A percentile compares a stretch with the other conserved stretches of the same genome.
These are phyloP conservation scores for Pelargonium fulgidum DNA, from an alignment of 441 rosid genomes.

Conservation along the genomic window DNA sequence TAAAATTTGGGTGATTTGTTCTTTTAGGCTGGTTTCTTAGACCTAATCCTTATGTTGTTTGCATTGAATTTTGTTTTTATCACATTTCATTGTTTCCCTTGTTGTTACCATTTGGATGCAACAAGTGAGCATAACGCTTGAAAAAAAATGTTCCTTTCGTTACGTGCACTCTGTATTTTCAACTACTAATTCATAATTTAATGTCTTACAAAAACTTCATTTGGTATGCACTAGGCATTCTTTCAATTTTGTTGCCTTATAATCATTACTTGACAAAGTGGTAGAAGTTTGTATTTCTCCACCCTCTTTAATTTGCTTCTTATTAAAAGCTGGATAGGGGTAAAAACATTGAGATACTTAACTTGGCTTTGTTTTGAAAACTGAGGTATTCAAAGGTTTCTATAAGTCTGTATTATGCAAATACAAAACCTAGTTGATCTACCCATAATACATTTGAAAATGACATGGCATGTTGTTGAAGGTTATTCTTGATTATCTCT, in stretches of 20 bases:
- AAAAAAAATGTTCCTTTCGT: not conserved
- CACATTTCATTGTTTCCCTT: not conserved
- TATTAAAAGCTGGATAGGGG: not conserved
- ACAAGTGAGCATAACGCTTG: not conserved
- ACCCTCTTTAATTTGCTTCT: not conserved
- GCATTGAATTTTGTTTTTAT: no score
- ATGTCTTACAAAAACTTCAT: not conserved
- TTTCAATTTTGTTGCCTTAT: not conserved
- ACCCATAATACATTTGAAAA: not conserved
- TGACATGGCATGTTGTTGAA: not conserved
- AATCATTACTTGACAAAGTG: conserved; percentile 8
- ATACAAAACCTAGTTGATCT: not conserved
- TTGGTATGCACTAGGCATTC: not conserved
- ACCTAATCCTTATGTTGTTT: no score
- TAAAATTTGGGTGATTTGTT: no score
- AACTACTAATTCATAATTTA: not conserved
- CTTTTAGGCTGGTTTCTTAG: no score
- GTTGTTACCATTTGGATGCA: not conserved
- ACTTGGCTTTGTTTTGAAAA: not conserved
- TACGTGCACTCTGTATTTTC: not conserved
- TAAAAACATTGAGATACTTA: not conserved
- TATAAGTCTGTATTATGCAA: not conserved
- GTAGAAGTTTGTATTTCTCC: not conserved
- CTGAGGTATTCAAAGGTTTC: not conserved
- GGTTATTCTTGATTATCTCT: conserved; percentile 6